phyloP scores from a whole-genome alignment of 1,284 basidiomycete species.

The Ceratobasidium theobromae region DNA sequence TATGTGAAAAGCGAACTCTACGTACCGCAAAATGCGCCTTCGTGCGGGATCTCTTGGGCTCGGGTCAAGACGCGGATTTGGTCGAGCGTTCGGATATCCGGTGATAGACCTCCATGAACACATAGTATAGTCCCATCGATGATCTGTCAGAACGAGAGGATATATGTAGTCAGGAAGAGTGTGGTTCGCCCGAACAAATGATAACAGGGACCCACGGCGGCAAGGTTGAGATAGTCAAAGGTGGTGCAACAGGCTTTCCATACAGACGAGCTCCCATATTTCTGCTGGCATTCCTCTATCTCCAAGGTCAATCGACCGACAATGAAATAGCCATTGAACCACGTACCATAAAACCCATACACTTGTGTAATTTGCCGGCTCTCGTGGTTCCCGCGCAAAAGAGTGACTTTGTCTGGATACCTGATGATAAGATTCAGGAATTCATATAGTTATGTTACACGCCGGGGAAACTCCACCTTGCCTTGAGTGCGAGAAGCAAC shows the following conservation, averaged over 20 bases:
- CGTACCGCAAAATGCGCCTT: conserved; percentile 94
- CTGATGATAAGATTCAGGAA: conserved; percentile 46
- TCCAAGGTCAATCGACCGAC: background rate
- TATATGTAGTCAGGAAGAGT: background rate
- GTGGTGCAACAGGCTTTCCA: conserved; percentile 97
- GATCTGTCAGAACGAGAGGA: conserved; percentile 60
- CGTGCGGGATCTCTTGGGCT: conserved; percentile 94
- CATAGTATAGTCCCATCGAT: conserved; percentile 90
- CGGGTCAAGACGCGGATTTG: conserved; percentile 89
- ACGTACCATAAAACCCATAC: conserved; percentile 93
- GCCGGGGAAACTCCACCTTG: conserved; percentile 58
- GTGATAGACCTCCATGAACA: conserved; percentile 90
- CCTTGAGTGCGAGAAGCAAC: conserved; percentile 85
- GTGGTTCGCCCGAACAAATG: background rate
- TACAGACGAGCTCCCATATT: conserved; percentile 90
- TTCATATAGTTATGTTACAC: background rate
- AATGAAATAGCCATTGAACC: background rate
- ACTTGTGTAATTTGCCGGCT: conserved; percentile 96
- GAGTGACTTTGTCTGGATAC: conserved; percentile 89
- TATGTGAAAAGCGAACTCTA: conserved; percentile 18
- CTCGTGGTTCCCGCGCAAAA: conserved; percentile 94
- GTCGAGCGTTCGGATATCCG: conserved; percentile 89
- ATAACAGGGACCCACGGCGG: conserved; percentile 65
- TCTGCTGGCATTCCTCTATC: conserved; percentile 92
- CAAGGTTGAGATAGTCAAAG: conserved; percentile 92